Evolutionary conservation across 768 basidiomycete species (phyloP).

Genomic region (Dentipellis sp.): DNA sequence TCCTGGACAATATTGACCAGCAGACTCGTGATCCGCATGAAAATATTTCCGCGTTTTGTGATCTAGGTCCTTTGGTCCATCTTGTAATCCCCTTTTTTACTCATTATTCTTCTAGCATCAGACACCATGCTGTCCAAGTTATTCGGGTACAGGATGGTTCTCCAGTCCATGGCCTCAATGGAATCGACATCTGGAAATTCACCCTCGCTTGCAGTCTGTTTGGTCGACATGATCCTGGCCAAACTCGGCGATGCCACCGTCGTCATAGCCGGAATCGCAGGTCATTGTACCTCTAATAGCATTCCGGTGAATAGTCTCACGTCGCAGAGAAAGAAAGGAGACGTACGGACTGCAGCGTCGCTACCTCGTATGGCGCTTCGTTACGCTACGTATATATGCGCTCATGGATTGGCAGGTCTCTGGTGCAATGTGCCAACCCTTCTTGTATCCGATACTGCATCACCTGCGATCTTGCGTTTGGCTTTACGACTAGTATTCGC

Average conservation of each 20-base stretch:
- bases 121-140: conserved; percentile 27
- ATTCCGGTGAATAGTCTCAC: no score
- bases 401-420: conserved; percentile 30
- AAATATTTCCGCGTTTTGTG: no score
- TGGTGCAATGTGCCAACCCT: conserved; percentile 40
- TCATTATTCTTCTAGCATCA: conserved; percentile 14
- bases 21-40: no score
- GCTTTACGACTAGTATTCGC: conserved; percentile 47
- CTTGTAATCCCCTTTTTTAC: not conserved
- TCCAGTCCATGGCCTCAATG: conserved; percentile 33
- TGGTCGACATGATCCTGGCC: conserved; percentile 54
- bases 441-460: conserved; percentile 39
- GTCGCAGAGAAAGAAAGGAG: no score
- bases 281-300: no score
- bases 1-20: no score
- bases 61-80: no score
- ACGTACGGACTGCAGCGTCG: conserved; percentile 49
- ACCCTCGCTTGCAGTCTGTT: conserved; percentile 40
- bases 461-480: conserved; percentile 53
- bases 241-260: conserved; percentile 35
- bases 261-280: conserved; percentile 17
- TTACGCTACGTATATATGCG: not conserved
- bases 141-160: conserved; percentile 43
- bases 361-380: conserved; percentile 43
- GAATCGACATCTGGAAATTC: conserved; percentile 17